Evolutionary conservation across 805 yeast species (phyloP).

Genomic region (Candida multigemmis): DNA sequence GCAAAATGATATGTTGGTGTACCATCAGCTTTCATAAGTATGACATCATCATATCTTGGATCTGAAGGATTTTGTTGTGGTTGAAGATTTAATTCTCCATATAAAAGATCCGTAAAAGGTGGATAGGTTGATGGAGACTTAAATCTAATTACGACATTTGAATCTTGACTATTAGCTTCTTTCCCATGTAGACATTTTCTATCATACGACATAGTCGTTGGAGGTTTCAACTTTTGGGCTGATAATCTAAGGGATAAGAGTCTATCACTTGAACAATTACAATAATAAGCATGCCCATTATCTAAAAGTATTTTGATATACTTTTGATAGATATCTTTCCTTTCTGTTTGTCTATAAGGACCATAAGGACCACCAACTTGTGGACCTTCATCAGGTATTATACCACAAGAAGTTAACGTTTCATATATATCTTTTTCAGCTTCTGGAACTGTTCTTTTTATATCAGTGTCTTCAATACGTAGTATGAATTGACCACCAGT

Average conservation of each 20-base stretch:
- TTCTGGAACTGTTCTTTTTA: constrained; percentile 61
- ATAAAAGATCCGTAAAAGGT: constrained; percentile 60
- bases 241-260: constrained; percentile 58
- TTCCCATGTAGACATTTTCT: constrained; percentile 53
- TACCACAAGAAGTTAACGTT: constrained; percentile 68
- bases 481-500: constrained; percentile 77
- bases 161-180: constrained; percentile 30
- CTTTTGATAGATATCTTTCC: constrained; percentile 55
- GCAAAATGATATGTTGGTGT: constrained; percentile 97
- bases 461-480: constrained; percentile 91
- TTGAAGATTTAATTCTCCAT: constrained; percentile 69
- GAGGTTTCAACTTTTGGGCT: constrained; percentile 71
- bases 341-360: constrained; percentile 81
- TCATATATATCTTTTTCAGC: constrained; percentile 79
- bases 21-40: constrained; percentile 85
- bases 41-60: constrained; percentile 80
- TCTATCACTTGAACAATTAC: constrained; percentile 79
- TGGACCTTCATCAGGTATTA: constrained; percentile 81
- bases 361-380: constrained; percentile 46
- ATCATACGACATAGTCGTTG: constrained; percentile 88
- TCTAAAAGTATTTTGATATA: constrained; percentile 51
- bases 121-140: constrained; percentile 69
- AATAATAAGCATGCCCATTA: constrained; percentile 71
- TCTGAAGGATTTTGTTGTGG: constrained; percentile 68
- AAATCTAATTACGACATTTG: constrained; percentile 52